phyloP scores from a whole-genome alignment of 192 early-diverging fungal genomes.

The Coemansia sp. region DNA sequence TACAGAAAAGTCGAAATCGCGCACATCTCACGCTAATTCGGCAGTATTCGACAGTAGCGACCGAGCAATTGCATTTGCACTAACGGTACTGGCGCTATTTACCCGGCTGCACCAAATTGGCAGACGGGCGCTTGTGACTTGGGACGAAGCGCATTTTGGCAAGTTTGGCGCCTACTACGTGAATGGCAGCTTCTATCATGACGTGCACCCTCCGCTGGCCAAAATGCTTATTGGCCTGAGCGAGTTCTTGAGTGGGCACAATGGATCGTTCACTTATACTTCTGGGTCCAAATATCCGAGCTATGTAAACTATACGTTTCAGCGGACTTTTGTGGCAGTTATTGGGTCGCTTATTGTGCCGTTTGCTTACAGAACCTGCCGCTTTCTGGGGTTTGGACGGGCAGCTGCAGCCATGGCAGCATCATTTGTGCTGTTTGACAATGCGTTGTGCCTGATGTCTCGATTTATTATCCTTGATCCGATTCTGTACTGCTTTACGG shows the following conservation, averaged over 20 bases:
- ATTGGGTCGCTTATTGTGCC: conserved; percentile 66
- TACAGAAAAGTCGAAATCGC: no score
- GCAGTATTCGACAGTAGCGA: conserved; percentile 13
- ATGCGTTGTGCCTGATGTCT: conserved; percentile 59
- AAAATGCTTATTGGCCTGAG: conserved; percentile 70
- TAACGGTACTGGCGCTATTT: conserved; percentile 17
- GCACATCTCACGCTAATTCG: no score
- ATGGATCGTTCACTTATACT: conserved; percentile 64
- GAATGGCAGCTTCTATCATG: conserved; percentile 91
- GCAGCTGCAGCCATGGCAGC: conserved; percentile 49
- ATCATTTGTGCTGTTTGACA: conserved; percentile 68
- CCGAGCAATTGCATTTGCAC: conserved; percentile 8
- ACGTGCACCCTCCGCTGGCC: conserved; percentile 95
- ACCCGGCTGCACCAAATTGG: conserved; percentile 60
- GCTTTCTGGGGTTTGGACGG: conserved; percentile 55
- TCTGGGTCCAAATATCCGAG: conserved; percentile 59
- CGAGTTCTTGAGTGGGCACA: conserved; percentile 61
- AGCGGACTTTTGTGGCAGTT: conserved; percentile 59
- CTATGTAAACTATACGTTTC: conserved; percentile 60
- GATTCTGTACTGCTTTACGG: conserved; percentile 69
- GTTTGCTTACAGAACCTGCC: conserved; percentile 63
- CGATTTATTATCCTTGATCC: conserved; percentile 72
- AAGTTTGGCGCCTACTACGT: conserved; percentile 95
- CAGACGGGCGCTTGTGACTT: conserved; percentile 55
- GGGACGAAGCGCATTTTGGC: conserved; percentile 97